Percentiles rank a stretch among this genome's conserved stretches.
Conservation (phyloP, 2,329 filamentous ascomycete species). For the Sclerotinia sclerotiorum region DNA sequence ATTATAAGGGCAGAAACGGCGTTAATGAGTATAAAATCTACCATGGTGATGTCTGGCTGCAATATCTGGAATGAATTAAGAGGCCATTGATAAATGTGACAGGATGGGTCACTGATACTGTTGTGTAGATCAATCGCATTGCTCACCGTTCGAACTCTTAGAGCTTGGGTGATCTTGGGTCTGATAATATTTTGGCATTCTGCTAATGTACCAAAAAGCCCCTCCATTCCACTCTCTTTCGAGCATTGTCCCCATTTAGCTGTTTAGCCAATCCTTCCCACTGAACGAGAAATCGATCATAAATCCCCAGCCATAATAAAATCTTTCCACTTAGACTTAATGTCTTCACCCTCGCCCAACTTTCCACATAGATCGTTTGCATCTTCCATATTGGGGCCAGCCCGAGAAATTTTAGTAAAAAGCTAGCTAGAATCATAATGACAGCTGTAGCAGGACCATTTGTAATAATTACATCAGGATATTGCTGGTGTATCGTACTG, state of each 20-base stretch:
- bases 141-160: not conserved
- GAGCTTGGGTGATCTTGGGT: not conserved
- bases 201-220: constrained; percentile 40
- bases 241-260: constrained; percentile 32
- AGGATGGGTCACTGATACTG: not conserved
- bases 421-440: constrained; percentile 62
- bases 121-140: not conserved
- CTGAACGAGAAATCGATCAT: constrained; percentile 81
- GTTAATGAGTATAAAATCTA: constrained; percentile 13
- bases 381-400: constrained; percentile 59
- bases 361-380: constrained; percentile 83
- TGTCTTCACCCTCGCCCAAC: constrained; percentile 80
- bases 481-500: constrained; percentile 42
- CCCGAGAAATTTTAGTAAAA: constrained; percentile 51
- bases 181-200: not conserved
- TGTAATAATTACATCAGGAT: constrained; percentile 75
- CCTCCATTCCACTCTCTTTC: constrained; percentile 36
- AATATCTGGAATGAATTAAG: not conserved
- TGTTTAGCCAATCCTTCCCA: constrained; percentile 54
- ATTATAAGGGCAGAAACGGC: constrained; percentile 9
- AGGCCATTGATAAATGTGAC: not conserved
- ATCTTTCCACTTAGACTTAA: constrained; percentile 84
- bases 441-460: constrained; percentile 90
- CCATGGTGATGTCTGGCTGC: not conserved
- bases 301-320: constrained; percentile 61